Evolutionary conservation across 2,329 filamentous ascomycete species (phyloP), one percentile per base, ranked within the genome.

Genomic region (Daldinia sp.): DNA sequence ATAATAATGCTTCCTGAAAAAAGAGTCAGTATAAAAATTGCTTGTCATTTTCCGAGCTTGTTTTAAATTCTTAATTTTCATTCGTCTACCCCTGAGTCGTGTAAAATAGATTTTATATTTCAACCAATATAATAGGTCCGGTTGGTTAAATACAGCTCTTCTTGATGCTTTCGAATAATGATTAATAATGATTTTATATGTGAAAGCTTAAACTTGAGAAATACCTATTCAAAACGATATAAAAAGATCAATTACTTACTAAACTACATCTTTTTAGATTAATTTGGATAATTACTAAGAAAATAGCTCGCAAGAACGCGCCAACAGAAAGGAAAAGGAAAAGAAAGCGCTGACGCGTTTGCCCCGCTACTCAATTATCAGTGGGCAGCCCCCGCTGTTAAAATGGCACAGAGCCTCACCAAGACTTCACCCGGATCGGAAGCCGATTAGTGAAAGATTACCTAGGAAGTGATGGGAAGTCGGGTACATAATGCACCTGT

Each of bases 371-470:
- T 33, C 7, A 51, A 51, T 51, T 51, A 30, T 51, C 4, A 51
- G 26, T 33, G 46, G 26, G 18, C 18, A 33, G 7, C 26, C 28
- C 28, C 28, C 20, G 46, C 26, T 6, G 23, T 2, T 2, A 48
- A 48, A 48, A 48, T 48, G 12, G 12, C 44, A 48, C 5, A 48
- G 44, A 48, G 44, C 44, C 44, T 48, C 44, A 51, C 26, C 15
- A 33, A 51, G 33, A 30, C 13, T 33, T 51, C 26, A 51, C 2
- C 26, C 46, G 26, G 46, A 50, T 50, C 26, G 46, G 26, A 50
- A 50, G 46, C 46, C 46, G 46, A 50, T 50, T 50, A 50, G 46
- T 50, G 46, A 33, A 9, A 20, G 20, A 13, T 51, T 51, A n/a
- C n/a, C n/a, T n/a, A 33, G 26, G 46, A 33, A 33, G 46, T 51